phyloP scores from a whole-genome alignment of 768 basidiomycete genomes.

The Collybia nuda region DNA sequence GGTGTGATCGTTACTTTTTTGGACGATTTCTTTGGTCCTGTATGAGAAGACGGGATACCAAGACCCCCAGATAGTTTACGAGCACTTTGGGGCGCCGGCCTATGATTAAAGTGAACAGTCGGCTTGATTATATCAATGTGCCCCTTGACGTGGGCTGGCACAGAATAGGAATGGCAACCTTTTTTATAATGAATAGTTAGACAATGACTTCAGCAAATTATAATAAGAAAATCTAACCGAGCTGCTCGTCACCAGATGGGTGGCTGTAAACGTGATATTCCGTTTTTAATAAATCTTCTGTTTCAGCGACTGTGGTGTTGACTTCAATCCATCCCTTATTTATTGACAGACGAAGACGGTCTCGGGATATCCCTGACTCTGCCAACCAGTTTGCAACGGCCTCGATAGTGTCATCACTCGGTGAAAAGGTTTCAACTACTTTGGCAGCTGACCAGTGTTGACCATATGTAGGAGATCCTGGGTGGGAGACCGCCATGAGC shows the following conservation, averaged over 20 bases:
- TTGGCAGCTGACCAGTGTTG: constrained; percentile 46
- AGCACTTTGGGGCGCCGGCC: constrained; percentile 18
- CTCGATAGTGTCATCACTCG: constrained; percentile 37
- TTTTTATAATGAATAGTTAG: not conserved
- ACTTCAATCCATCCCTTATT: constrained; percentile 42
- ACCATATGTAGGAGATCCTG: constrained; percentile 49
- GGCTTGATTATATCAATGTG: constrained; percentile 46
- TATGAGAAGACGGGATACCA: constrained; percentile 12
- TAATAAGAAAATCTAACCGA: constrained; percentile 27
- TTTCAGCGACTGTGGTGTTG: constrained; percentile 39
- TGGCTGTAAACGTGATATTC: constrained; percentile 49
- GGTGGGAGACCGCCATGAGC: constrained; percentile 48
- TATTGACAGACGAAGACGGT: constrained; percentile 34
- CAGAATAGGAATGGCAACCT: constrained; percentile 40
- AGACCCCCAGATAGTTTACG: constrained; percentile 19
- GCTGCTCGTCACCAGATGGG: constrained; percentile 34
- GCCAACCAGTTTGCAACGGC: constrained; percentile 44
- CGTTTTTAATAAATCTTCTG: constrained; percentile 39
- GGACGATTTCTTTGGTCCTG: constrained; percentile 19
- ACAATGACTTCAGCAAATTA: not conserved
- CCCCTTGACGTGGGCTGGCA: constrained; percentile 36
- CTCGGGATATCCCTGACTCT: constrained; percentile 35
- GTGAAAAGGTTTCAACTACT: constrained; percentile 45
- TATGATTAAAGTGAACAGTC: constrained; percentile 39
- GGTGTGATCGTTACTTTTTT: constrained; percentile 15